phyloP scores from a whole-genome alignment of 169 alveolate species.

The Babesia bovis region DNA sequence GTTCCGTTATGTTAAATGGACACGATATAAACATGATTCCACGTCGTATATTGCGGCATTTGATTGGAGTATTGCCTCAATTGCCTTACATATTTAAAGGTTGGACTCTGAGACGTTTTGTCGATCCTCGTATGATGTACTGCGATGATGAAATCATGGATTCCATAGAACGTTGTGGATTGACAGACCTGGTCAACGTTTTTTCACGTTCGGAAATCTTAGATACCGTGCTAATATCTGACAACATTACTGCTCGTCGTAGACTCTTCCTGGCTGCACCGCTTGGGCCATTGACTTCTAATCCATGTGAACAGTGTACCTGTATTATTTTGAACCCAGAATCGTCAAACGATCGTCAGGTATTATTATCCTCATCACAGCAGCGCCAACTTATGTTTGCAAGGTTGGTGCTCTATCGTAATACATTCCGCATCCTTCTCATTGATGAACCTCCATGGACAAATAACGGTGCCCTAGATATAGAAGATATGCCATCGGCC shows the following conservation, averaged over 20 bases:
- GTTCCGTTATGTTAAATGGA: conserved; percentile 23
- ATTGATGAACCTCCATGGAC: conserved; percentile 81
- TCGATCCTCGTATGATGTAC: conserved; percentile 57
- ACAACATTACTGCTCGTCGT: not conserved
- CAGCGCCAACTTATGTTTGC: conserved; percentile 77
- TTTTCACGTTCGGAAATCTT: conserved; percentile 7
- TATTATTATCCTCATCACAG: conserved; percentile 32
- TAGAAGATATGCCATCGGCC: not conserved
- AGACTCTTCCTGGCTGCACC: conserved; percentile 13
- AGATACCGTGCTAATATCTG: conserved; percentile 45
- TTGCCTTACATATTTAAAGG: conserved; percentile 49
- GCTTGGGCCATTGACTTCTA: not conserved
- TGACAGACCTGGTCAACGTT: conserved; percentile 21
- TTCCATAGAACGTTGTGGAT: conserved; percentile 48
- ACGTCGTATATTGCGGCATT: conserved; percentile 20
- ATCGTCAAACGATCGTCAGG: not conserved
- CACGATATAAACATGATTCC: conserved; percentile 12
- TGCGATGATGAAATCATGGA: conserved; percentile 35
- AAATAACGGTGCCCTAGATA: not conserved
- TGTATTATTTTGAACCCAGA: not conserved
- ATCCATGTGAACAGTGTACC: not conserved
- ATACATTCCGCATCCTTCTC: conserved; percentile 70
- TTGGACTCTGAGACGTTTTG: conserved; percentile 61
- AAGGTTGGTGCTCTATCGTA: conserved; percentile 70
- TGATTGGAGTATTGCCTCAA: conserved; percentile 57